A percentile compares a stretch with the other conserved stretches of the same genome.
Conservation (phyloP, 164 flowering plant species). For the Paratinospora sagittata region DNA sequence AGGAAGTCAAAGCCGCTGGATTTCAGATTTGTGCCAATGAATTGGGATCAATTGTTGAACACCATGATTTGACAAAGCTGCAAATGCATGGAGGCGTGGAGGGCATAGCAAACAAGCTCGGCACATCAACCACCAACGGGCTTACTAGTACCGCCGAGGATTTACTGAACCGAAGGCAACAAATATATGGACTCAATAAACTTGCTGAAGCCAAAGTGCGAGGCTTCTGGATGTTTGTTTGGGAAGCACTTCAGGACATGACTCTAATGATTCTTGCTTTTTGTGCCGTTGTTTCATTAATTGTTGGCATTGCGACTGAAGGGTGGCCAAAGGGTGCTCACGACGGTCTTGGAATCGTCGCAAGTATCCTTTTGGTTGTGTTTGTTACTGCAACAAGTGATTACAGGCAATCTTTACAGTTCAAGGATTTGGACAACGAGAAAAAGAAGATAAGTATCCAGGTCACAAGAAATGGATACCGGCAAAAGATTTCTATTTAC, state of each 20-base stretch:
- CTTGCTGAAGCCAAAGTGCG: conserved; percentile 43
- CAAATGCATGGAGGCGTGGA: not conserved
- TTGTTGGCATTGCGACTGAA: conserved; percentile 67
- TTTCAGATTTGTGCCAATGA: not conserved
- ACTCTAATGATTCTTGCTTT: conserved; percentile 75
- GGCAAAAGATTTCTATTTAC: conserved; percentile 65
- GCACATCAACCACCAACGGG: conserved; percentile 44
- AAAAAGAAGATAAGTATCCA: conserved; percentile 71
- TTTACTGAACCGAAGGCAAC: conserved; percentile 35
- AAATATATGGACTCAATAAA: conserved; percentile 57
- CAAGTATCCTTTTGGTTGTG: conserved; percentile 70
- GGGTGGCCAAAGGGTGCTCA: conserved; percentile 89
- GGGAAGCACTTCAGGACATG: conserved; percentile 89
- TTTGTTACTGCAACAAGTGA: conserved; percentile 81
- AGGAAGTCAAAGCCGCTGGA: not conserved
- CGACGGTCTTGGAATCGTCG: conserved; percentile 79
- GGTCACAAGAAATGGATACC: conserved; percentile 64
- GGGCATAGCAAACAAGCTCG: conserved; percentile 16
- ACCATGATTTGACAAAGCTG: not conserved
- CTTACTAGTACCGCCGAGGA: conserved; percentile 28
- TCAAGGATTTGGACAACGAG: conserved; percentile 78
- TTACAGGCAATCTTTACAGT: conserved; percentile 78
- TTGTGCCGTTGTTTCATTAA: conserved; percentile 68
- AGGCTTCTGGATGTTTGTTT: conserved; percentile 75
- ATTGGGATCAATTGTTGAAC: not conserved